These are phyloP conservation scores for Panicum virgatum DNA, from an alignment of 202 grass and related monocot genomes.

Conservation along the genomic window DNA sequence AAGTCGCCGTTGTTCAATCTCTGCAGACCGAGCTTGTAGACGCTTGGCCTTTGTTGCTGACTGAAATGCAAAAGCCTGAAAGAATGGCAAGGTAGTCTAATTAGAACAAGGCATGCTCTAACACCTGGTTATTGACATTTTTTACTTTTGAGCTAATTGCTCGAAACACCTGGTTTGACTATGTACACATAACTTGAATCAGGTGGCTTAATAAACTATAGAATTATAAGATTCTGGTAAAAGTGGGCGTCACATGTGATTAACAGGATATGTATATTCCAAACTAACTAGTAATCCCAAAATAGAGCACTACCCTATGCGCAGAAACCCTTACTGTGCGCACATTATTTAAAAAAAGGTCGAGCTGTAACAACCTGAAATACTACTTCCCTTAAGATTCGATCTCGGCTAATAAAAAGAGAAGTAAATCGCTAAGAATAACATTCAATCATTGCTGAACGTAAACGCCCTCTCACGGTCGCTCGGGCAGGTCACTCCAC, in stretches of 20 bases:
- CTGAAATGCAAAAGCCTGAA: slow-evolving; percentile 89
- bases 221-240: background rate
- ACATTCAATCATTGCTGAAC: background rate
- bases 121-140: background rate
- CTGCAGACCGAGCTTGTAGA: slow-evolving; percentile 72
- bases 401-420: background rate
- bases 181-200: background rate
- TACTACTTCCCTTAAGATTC: background rate
- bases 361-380: background rate
- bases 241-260: background rate
- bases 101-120: slow-evolving; percentile 19
- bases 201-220: background rate
- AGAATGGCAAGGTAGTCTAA: slow-evolving; percentile 15
- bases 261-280: background rate
- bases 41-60: slow-evolving; percentile 87
- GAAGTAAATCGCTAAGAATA: background rate
- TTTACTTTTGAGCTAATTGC: background rate
- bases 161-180: background rate
- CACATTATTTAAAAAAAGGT: background rate
- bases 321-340: background rate
- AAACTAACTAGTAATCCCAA: background rate
- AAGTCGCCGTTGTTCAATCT: slow-evolving; percentile 85
- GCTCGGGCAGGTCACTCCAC: background rate
- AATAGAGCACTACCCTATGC: background rate
- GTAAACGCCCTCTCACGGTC: background rate